These are phyloP conservation scores for Scenedesmus sp. DNA, from an alignment of 163 green algal genomes.

Conservation along the genomic window DNA sequence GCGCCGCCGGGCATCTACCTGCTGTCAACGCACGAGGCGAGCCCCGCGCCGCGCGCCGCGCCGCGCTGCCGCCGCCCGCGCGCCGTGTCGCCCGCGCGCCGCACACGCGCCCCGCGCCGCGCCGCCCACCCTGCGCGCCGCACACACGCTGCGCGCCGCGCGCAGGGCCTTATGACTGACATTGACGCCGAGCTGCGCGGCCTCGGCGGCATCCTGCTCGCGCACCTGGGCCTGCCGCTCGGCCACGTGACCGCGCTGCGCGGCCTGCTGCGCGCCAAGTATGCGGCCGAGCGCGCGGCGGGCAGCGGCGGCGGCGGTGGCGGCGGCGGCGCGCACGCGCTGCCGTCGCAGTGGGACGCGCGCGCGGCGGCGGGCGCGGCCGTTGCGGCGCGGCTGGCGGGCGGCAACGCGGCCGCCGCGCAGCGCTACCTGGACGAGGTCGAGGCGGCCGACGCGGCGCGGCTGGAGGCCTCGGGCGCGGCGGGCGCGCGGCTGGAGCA, in stretches of 20 bases:
- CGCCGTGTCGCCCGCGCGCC: too few relatives aligned
- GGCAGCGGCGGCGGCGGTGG: neutral
- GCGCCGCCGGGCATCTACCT: slow-evolving; percentile 35
- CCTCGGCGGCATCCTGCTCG: slow-evolving; percentile 36
- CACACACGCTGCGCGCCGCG: too few relatives aligned
- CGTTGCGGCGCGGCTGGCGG: neutral
- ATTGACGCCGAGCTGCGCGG: slow-evolving; percentile 41
- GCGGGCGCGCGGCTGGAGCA: neutral
- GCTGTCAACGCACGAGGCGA: slow-evolving; percentile 34
- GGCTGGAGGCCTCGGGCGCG: neutral
- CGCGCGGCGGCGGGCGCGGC: neutral
- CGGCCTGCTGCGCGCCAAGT: slow-evolving; percentile 15
- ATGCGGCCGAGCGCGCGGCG: slow-evolving; percentile 10
- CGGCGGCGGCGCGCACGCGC: neutral
- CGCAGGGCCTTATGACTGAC: slow-evolving; percentile 39
- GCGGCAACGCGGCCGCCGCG: neutral
- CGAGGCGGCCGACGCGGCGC: neutral
- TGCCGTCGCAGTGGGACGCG: slow-evolving; percentile 22
- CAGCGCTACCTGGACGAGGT: neutral
- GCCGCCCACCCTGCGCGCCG: too few relatives aligned
- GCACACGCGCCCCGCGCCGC: too few relatives aligned
- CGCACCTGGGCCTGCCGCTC: slow-evolving; percentile 28
- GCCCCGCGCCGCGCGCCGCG: too few relatives aligned
- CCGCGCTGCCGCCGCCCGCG: too few relatives aligned
- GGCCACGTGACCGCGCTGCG: slow-evolving; percentile 35